Evolutionary conservation across 139 green algal species (phyloP), one percentile per base, ranked within the genome.

Genomic region (Dunaliella primolecta): DNA sequence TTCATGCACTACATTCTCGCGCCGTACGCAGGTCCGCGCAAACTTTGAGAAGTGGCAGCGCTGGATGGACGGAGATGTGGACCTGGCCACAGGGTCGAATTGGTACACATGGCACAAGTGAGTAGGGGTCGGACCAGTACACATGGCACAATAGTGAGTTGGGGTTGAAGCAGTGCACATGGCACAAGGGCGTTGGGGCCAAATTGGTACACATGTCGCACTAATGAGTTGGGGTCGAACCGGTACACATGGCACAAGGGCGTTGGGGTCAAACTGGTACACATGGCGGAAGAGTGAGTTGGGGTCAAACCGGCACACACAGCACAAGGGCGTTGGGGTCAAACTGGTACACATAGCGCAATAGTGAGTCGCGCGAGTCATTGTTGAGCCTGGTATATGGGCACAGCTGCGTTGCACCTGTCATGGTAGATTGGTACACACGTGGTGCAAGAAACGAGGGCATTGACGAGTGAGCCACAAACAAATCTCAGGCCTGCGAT

Each of bases 31-130:
- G 70, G 35, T 80, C 20, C 71, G 85, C 35, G 25, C n/a, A 27
- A 88, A 89, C 85, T 91, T 83, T 78, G 55, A 85, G 27, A 35
- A 71, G 11, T 91, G 88, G 88, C 83, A 83, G 64, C 85, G 85
- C 1, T 91, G 88, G 88, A 91, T 91, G 85, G 75, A 89, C 29
- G 88, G 88, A 2, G 88, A 91, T 37, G 83, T 91, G 75, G 88
- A 91, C 78, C n/a, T 71, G n/a, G 78, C 25, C 29, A 89, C 88
- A 0, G 85, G 83, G 30, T 75, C 76, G 71, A 91, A 91, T 83
- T 91, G 88, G 88, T 89, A 89, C 86, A 89, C 86, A 25, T 89
- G 79, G 79, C 86, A 89, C 86, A 86, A 20, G 80, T 85, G 75
- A 88, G 85, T 56, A 27, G 38, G 30, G 72, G 21, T 27, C 30